Conservation (phyloP, 805 yeast genomes). For the Blastobotrys attinorum region DNA sequence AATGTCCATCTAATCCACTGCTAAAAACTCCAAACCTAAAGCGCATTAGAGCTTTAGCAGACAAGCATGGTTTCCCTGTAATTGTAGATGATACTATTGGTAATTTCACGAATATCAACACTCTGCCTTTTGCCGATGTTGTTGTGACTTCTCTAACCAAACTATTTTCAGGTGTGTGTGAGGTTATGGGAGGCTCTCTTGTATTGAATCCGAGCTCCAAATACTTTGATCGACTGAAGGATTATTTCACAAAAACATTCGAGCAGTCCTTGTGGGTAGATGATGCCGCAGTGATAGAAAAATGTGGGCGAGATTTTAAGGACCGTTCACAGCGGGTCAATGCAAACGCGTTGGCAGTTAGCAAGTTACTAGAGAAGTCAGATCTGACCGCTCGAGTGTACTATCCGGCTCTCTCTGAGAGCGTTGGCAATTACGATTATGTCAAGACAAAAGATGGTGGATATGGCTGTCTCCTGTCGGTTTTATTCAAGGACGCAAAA, state of each 20-base stretch:
- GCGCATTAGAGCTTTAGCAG: constrained; percentile 57
- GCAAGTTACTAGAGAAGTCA: no score
- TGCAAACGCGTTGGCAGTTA: no score
- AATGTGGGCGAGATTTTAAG: constrained; percentile 86
- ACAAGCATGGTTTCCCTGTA: constrained; percentile 63
- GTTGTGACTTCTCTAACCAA: constrained; percentile 84
- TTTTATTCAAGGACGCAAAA: constrained; percentile 55
- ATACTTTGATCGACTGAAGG: constrained; percentile 42
- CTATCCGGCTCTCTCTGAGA: no score
- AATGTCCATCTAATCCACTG: constrained; percentile 93
- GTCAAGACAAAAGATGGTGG: constrained; percentile 68
- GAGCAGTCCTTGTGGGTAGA: constrained; percentile 83
- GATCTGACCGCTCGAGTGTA: no score
- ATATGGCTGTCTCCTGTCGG: constrained; percentile 78
- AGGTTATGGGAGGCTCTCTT: constrained; percentile 90
- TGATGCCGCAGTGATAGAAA: constrained; percentile 84
- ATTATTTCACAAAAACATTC: constrained; percentile 46
- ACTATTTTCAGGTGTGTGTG: constrained; percentile 88
- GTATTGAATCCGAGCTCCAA: constrained; percentile 63
- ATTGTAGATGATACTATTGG: constrained; percentile 95
- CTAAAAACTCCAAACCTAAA: constrained; percentile 73
- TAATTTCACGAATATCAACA: constrained; percentile 79
- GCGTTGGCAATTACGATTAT: constrained; percentile 49
- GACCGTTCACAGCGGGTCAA: constrained; percentile 43
- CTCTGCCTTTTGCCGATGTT: constrained; percentile 72